Evolutionary conservation across 2,329 filamentous ascomycete species (phyloP), one percentile per base, ranked within the genome.

Genomic region (Penicillium sp.): DNA sequence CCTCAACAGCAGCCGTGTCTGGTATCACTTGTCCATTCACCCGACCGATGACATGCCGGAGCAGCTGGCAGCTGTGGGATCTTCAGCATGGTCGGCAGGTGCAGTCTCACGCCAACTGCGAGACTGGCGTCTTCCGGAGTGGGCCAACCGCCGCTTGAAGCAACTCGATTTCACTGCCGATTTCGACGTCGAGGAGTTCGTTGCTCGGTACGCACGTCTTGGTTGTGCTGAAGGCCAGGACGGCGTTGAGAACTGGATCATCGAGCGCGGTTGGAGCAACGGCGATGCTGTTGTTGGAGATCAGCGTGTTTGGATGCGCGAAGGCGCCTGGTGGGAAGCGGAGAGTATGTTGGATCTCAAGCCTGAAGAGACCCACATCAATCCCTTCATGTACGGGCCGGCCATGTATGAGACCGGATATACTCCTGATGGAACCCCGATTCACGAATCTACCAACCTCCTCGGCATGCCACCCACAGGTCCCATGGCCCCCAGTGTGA

Each of bases 181-280:
- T 67, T 99, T 97, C 63, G 94, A 99, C 66, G 79, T 92, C 5
- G 90, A 96, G 14, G 94, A 99, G 71, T 97, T 99, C 65, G 83
- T 87, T 18, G 86, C 88, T 63, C 86, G 94, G 42, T 99, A 97
- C 70, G 80, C 86, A 5, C 79, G 84, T 5, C 82, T 99, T 0
- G 94, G 94, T 13, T 99, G 94, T 72, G 85, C 88, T 63, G 91
- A 96, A 60, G 94, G 94, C 53, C 86, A 86, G 58, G 94, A 99
- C 58, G 94, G 93, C 45, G 92, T 97, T 49, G 91, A 97, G 69
- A 95, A 84, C 65, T 99, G 93, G 91, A 82, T 95, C 54, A 82
- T 97, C 46, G 92, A 97, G 74, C 87, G 94, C 54, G 94, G 94
- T 1, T 99, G 94, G 94, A 97, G 91, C 76, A 99, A 99, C 64